Conservation (phyloP, 164 flowering plant species). For the Dillenia suffruticosa region DNA sequence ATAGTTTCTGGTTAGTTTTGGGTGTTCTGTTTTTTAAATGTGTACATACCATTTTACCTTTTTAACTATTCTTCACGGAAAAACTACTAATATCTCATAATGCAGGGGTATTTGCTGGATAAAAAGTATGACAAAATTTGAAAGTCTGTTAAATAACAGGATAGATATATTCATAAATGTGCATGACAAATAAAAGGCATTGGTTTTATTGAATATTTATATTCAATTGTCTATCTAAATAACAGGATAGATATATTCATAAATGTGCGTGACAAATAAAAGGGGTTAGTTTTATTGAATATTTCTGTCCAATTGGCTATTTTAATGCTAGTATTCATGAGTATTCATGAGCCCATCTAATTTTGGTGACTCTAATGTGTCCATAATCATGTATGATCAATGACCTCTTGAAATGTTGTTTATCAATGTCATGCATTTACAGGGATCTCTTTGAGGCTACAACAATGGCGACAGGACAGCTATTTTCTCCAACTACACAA, state of each 20-base stretch:
- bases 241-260: too few relatives aligned
- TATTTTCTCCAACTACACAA: conserved; percentile 88
- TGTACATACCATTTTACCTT: too few relatives aligned
- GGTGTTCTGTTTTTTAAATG: too few relatives aligned
- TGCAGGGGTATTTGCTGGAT: too few relatives aligned
- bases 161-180: neutral
- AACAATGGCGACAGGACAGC: conserved; percentile 90
- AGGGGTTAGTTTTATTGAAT: neutral
- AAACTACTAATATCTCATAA: too few relatives aligned
- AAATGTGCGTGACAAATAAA: neutral
- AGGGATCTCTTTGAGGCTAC: conserved; percentile 13
- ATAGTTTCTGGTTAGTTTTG: too few relatives aligned
- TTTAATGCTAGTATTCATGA: neutral
- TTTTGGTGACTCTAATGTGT: too few relatives aligned
- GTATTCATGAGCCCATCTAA: neutral
- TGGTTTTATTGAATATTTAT: neutral
- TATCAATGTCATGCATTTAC: neutral
- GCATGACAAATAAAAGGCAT: neutral
- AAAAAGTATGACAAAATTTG: too few relatives aligned
- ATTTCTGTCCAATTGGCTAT: neutral
- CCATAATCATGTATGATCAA: neutral
- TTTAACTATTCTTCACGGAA: too few relatives aligned
- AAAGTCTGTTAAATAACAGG: too few relatives aligned
- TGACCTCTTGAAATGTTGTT: neutral
- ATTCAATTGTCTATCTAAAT: neutral